Base-by-base conservation (phyloP, 2,329 filamentous ascomycete genomes). In the Fusarium xyrophilum region DNA sequence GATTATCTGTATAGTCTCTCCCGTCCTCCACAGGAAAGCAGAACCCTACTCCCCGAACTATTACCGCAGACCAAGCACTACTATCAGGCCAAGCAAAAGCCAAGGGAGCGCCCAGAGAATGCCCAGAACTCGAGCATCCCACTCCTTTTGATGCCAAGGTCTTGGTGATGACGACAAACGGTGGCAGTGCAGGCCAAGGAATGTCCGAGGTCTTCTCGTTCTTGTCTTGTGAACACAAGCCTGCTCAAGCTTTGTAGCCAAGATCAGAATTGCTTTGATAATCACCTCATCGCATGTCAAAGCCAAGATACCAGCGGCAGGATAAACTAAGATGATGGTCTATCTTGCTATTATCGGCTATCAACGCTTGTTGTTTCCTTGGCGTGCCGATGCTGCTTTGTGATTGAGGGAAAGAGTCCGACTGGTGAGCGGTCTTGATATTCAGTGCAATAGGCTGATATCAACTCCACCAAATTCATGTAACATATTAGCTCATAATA, bases 181-280 rank as follows among this genome's bases (percentile, higher is more conserved):
- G 72, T 72, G 72, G 72, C 72, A 71, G 72, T 74, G 72, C 72
- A 74, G 47, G 48, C 51, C 43, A 60, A 43, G 53, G 36, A 38
- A 42, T 33, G 36, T 33, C 39, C 54, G 40, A 46, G 17, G 44
- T 43, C n/a, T 59, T 32, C 21, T 48, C 46, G 32, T 39, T 43
- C 46, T 59, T 28, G 53, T 56, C 54, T 48, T 65, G 58, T 42
- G 42, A 44, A 48, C 55, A 69, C 61, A 64, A 71, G 67, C 61
- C 44, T 56, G 39, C 63, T 67, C 65, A 71, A 71, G 69, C 69
- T 71, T 71, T 71, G 43, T 48, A 57, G 68, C 69, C 69, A 71
- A 71, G 68, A 36, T 35, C 21, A 30, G 32, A 55, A 25, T 50
- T 50, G 53, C 48, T 50, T 50, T 57, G 19, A 30, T 33, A 46